Evolutionary conservation across 1,284 basidiomycete genomes (phyloP), one percentile per base, ranked within the genome.

Genomic region (Apiotrichum domesticum): DNA sequence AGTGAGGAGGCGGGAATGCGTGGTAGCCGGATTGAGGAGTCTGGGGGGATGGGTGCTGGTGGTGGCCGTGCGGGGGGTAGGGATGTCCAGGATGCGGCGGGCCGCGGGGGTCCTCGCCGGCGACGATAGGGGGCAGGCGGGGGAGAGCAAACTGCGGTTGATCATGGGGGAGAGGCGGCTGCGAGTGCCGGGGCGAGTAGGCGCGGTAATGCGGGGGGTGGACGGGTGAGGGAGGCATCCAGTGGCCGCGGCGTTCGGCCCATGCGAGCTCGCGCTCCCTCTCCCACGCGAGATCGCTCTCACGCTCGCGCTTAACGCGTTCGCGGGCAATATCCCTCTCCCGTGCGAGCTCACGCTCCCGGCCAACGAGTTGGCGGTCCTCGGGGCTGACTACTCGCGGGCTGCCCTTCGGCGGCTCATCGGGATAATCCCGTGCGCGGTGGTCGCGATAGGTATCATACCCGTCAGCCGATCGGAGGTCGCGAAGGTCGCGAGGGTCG

Each of bases 71-170:
- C n/a, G 49, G 32, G 39, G 52, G 44, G 52, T 33, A 10, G 52
- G 43, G 34, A 41, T 48, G 46, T 35, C 15, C 44, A 21, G 42
- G 5, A 41, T 35, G 51, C 21, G 35, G 35, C 6, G 46, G 35
- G 33, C 29, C 44, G 21, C 45, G 49, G 10, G 46, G 52, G 45
- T 60, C 52, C 40, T 48, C 49, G 4, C 32, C 32, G n/a, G 57
- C 46, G 10, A 56, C 57, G 15, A 62, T 57, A 43, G 57, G 54
- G 2, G 61, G 61, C 7, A 62, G 52, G 1, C 57, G 43, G 1
- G 56, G 56, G 8, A 54, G 52, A 1, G 57, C 55, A 46, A 57
- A 58, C 8, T 52, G 46, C 5, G 51, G 40, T 7, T 46, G 46
- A 14, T 33, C 7, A 4, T 29, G 40, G 7, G 54, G 37, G 37